Evolutionary conservation across 495 filamentous ascomycete species (phyloP), one percentile per base, ranked within the genome.

Genomic region (Filosporella fistucella): DNA sequence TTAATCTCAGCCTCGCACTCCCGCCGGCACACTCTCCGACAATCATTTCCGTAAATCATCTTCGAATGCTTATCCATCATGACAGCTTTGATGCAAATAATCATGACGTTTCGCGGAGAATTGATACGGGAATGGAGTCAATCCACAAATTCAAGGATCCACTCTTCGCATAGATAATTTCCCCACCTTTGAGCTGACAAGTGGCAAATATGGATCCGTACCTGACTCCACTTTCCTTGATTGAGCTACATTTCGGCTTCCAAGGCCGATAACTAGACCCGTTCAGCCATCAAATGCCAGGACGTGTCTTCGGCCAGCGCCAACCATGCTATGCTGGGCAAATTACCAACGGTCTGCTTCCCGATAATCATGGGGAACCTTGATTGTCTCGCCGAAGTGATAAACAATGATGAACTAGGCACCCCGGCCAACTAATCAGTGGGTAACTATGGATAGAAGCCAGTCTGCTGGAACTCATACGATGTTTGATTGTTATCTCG

Each of bases 311-410:
- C n/a, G 33, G 33, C 7, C 33, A 14, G n/a, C 33, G 7, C 33
- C 28, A 30, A 30, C 8, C 28, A n/a, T 30, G 8, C n/a, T 36
- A 5, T 12, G n/a, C 13, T 6, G 6, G 33, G 7, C 33, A 48
- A 40, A 12, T 5, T 5, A 10, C 34, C 9, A 28, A 13, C 25
- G 44, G 13, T 6, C 18, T 20, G 18, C n/a, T 4, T 14, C 6
- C 33, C 33, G 33, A 36, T 17, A 36, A 36, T 14, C 33, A 36
- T 36, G 33, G 33, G 33, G 33, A 14, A 36, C n/a, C n/a, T n/a
- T n/a, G n/a, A n/a, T n/a, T n/a, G n/a, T n/a, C n/a, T n/a, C n/a
- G n/a, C n/a, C n/a, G n/a, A n/a, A n/a, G n/a, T n/a, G n/a, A n/a
- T n/a, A n/a, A n/a, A n/a, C n/a, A n/a, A n/a, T n/a, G n/a, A n/a